These are phyloP conservation scores for Mycena metata DNA, from an alignment of 768 basidiomycete genomes.

Conservation along the genomic window DNA sequence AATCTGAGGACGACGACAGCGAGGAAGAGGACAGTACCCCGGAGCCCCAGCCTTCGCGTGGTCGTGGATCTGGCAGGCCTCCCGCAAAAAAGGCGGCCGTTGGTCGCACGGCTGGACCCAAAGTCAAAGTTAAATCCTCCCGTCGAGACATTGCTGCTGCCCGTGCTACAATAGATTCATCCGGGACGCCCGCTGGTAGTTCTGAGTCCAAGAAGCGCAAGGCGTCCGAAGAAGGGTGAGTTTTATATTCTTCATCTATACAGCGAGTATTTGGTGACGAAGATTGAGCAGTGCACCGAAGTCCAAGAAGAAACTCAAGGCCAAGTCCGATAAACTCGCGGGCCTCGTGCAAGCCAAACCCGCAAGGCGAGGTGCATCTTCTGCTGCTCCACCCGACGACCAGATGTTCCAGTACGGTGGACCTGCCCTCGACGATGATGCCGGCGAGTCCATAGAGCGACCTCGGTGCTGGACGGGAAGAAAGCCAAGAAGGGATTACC, in stretches of 20 bases:
- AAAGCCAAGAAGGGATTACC: conserved; percentile 4
- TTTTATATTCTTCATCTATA: too few relatives aligned
- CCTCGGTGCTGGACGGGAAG: neutral
- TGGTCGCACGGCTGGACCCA: too few relatives aligned
- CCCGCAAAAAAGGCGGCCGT: too few relatives aligned
- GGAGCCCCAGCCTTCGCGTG: too few relatives aligned
- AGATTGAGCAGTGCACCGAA: too few relatives aligned
- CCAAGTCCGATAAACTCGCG: neutral
- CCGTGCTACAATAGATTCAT: conserved; percentile 3
- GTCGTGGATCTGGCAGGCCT: too few relatives aligned
- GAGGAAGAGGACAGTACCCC: neutral
- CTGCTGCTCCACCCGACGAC: too few relatives aligned
- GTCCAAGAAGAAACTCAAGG: neutral
- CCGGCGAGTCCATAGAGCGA: neutral
- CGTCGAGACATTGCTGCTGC: neutral
- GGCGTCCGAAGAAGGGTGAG: neutral
- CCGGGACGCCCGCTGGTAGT: neutral
- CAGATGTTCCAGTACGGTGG: conserved; percentile 3
- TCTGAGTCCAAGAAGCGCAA: neutral
- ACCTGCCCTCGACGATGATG: conserved; percentile 16
- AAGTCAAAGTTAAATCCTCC: too few relatives aligned
- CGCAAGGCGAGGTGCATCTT: neutral
- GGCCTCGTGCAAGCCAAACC: neutral
- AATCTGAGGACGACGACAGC: neutral
- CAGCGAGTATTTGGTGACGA: too few relatives aligned